Evolutionary conservation across 2,329 filamentous ascomycete genomes (phyloP).

Genomic region (Neofusicoccum parvum): DNA sequence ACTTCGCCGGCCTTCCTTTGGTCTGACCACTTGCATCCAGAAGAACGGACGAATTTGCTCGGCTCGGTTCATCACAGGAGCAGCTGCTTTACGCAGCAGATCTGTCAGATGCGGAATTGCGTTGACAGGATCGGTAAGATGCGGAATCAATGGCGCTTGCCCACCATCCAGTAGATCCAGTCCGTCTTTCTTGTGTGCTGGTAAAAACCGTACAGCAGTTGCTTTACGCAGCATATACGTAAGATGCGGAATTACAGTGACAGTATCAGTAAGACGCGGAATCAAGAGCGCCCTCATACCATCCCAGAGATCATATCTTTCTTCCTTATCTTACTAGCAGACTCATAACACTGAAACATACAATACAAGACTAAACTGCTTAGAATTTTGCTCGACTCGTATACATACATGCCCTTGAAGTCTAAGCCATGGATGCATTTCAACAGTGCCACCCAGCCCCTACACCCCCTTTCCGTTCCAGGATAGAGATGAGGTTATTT

Average conservation of each 20-base stretch:
- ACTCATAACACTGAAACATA: not conserved
- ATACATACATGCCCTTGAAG: too few relatives aligned
- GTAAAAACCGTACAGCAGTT: not conserved
- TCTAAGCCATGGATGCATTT: too few relatives aligned
- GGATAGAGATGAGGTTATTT: too few relatives aligned
- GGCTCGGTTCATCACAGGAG: not conserved
- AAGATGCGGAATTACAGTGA: not conserved
- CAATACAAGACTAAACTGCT: too few relatives aligned
- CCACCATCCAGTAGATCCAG: not conserved
- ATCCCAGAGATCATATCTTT: too few relatives aligned
- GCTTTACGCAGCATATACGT: not conserved
- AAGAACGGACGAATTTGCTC: not conserved
- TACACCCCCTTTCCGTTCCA: too few relatives aligned
- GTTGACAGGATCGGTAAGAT: not conserved
- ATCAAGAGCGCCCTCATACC: not conserved
- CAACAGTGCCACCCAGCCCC: too few relatives aligned
- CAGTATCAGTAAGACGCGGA: not conserved
- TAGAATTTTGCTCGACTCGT: too few relatives aligned
- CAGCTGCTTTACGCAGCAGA: not conserved
- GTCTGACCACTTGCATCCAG: too few relatives aligned
- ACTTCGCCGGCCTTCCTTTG: not conserved
- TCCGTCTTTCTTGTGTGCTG: not conserved
- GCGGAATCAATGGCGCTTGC: not conserved
- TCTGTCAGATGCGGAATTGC: not conserved
- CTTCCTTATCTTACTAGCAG: not conserved